Conservation (phyloP, 75 land plant species). For the Sequoiadendron giganteum region DNA sequence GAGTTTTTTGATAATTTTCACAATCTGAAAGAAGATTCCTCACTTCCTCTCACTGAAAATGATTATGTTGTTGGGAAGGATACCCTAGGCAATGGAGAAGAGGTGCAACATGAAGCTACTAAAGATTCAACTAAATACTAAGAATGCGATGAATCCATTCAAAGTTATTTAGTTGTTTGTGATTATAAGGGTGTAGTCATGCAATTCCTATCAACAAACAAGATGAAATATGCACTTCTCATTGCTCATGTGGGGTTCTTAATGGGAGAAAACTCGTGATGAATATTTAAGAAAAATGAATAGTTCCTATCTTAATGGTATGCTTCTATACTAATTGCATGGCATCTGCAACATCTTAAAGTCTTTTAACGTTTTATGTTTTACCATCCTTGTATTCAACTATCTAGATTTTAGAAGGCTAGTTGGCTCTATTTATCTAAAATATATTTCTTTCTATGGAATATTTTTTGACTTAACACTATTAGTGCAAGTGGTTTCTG, state of each 20-base stretch:
- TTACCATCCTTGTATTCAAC: neutral
- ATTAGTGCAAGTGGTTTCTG: conserved; percentile 67
- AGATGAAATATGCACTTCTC: conserved; percentile 90
- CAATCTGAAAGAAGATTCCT: too few relatives aligned
- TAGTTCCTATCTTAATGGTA: conserved; percentile 76
- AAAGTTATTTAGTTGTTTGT: conserved; percentile 79
- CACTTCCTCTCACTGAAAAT: too few relatives aligned
- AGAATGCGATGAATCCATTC: conserved; percentile 63
- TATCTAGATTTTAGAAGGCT: neutral
- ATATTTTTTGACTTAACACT: neutral
- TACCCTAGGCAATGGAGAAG: too few relatives aligned
- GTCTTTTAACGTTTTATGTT: neutral
- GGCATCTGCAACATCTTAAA: neutral
- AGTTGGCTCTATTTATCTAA: neutral
- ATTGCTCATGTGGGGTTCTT: conserved; percentile 70
- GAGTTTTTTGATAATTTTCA: too few relatives aligned
- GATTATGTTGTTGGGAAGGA: neutral
- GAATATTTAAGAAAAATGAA: conserved; percentile 61
- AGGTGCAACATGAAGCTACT: conserved; percentile 21
- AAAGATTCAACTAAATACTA: conserved; percentile 29
- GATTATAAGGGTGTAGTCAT: conserved; percentile 85
- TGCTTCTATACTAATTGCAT: conserved; percentile 8
- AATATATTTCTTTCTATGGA: neutral
- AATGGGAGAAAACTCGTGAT: conserved; percentile 87
- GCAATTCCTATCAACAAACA: conserved; percentile 68